Percentiles rank a stretch among this genome's conserved stretches.
These are phyloP conservation scores for Lentinula guzmanii DNA, from an alignment of 768 basidiomycete species.

Conservation along the genomic window DNA sequence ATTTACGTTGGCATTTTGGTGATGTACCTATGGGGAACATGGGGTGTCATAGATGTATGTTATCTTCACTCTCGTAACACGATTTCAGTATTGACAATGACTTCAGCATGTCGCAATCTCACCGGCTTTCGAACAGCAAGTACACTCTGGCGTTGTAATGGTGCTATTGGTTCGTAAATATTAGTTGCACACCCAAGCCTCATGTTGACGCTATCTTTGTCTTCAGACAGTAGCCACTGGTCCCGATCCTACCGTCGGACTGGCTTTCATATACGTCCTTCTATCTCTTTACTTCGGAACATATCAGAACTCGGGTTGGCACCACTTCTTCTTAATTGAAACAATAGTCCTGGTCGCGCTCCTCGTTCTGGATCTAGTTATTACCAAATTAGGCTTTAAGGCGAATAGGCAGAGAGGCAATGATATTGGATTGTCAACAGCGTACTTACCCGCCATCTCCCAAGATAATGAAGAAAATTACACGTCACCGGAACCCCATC, in stretches of 20 bases:
- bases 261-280: conserved; percentile 25
- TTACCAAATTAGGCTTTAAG: not conserved
- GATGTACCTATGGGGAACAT: conserved; percentile 24
- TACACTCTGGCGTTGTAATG: conserved; percentile 20
- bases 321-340: not conserved
- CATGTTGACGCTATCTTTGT: not conserved
- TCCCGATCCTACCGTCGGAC: conserved; percentile 28
- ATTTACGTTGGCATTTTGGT: conserved; percentile 32
- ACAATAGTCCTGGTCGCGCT: not conserved
- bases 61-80: not conserved
- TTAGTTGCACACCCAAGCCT: not conserved
- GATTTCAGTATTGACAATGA: not conserved
- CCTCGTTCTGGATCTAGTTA: not conserved
- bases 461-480: not conserved
- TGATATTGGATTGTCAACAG: not conserved
- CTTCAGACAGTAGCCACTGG: conserved; percentile 28
- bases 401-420: not conserved
- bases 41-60: conserved; percentile 24
- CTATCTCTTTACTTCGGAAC: conserved; percentile 21
- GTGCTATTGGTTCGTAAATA: conserved; percentile 22
- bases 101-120: conserved; percentile 16
- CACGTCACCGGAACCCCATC: not conserved
- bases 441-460: not conserved
- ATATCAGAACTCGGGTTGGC: not conserved
- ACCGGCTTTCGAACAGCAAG: conserved; percentile 15